phyloP scores from a whole-genome alignment of 2,329 filamentous ascomycete species.

The Sphaerulina populicola region DNA sequence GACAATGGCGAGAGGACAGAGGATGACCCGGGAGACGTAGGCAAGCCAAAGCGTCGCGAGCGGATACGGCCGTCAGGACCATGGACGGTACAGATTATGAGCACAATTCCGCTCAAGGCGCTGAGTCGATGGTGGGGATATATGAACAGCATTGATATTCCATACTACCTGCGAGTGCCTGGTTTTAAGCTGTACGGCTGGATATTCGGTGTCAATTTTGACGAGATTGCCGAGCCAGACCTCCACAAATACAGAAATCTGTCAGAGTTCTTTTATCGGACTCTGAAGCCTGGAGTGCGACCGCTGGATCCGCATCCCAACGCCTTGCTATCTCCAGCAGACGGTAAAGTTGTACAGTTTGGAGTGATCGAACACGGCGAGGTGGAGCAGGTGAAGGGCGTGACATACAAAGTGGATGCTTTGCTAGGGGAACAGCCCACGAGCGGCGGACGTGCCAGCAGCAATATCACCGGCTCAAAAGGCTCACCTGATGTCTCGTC shows the following conservation, averaged over 20 bases:
- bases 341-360: constrained; percentile 85
- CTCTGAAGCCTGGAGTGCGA: constrained; percentile 76
- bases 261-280: constrained; percentile 93
- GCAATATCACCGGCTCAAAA: constrained; percentile 32
- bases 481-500: constrained; percentile 32
- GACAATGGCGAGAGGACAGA: constrained; percentile 31
- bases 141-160: constrained; percentile 83
- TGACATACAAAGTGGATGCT: constrained; percentile 94
- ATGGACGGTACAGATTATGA: constrained; percentile 92
- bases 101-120: constrained; percentile 81
- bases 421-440: constrained; percentile 58
- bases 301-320: constrained; percentile 74
- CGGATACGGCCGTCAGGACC: constrained; percentile 74
- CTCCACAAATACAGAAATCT: constrained; percentile 86
- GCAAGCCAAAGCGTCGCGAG: constrained; percentile 46
- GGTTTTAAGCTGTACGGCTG: constrained; percentile 88
- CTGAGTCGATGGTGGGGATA: constrained; percentile 81
- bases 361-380: constrained; percentile 86
- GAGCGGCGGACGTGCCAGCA: constrained; percentile 39
- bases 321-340: constrained; percentile 76
- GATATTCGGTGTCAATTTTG: constrained; percentile 83
- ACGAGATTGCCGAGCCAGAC: constrained; percentile 80
- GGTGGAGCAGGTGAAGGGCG: constrained; percentile 97
- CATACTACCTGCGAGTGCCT: constrained; percentile 77
- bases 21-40: constrained; percentile 23